Evolutionary conservation across 768 basidiomycete species (phyloP).

Genomic region (Pisolithus orientalis): DNA sequence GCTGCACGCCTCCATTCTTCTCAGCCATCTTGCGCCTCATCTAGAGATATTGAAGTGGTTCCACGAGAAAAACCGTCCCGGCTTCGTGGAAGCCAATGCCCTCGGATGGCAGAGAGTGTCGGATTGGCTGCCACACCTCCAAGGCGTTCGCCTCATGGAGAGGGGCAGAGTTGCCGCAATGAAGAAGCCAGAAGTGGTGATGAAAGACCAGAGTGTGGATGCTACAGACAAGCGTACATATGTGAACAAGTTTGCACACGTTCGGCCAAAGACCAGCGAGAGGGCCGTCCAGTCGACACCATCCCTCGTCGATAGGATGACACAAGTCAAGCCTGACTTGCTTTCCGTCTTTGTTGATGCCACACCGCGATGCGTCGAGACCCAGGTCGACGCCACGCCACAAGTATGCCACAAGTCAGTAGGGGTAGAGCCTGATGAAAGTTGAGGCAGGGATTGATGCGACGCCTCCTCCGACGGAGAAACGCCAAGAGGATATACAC

Average conservation of each 20-base stretch:
- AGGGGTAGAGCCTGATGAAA: constrained; percentile 20
- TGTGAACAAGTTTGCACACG: constrained; percentile 37
- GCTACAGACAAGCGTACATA: constrained; percentile 40
- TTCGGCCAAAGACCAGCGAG: constrained; percentile 30
- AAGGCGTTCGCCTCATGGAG: constrained; percentile 58
- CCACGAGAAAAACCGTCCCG: constrained; percentile 69
- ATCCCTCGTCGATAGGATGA: constrained; percentile 29
- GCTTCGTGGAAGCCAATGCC: constrained; percentile 61
- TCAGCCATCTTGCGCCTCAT: constrained; percentile 72
- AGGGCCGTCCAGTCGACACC: constrained; percentile 34
- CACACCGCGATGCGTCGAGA: constrained; percentile 39
- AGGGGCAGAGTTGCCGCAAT: constrained; percentile 35
- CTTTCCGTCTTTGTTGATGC: constrained; percentile 47
- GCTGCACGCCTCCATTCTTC: constrained; percentile 61
- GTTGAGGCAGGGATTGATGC: constrained; percentile 31
- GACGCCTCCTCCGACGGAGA: constrained; percentile 13
- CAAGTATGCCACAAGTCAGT: constrained; percentile 27
- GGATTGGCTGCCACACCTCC: constrained; percentile 68
- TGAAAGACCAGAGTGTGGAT: constrained; percentile 42
- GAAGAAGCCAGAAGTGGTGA: constrained; percentile 12
- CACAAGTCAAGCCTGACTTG: constrained; percentile 35
- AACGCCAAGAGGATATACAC: constrained; percentile 14
- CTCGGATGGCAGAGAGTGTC: constrained; percentile 62
- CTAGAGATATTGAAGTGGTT: constrained; percentile 71
- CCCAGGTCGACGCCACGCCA: constrained; percentile 40